Percentiles rank a stretch among this genome's conserved stretches.
Conservation (phyloP, 352 stramenopile species). For the Globisporangium recalcitrans region DNA sequence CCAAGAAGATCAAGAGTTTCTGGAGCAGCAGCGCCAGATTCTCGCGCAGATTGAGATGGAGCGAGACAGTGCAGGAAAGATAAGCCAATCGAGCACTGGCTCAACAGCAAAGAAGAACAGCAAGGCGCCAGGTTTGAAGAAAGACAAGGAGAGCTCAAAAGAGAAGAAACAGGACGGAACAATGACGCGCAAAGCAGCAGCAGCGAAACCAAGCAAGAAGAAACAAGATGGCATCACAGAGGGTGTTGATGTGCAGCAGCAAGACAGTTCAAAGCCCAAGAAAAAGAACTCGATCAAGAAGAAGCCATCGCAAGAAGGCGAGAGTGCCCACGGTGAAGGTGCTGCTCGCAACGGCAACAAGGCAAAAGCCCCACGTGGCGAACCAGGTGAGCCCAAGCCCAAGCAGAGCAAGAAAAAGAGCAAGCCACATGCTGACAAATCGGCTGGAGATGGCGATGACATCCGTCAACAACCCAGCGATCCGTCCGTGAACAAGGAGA, state of each 20-base stretch:
- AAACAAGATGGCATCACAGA: not conserved
- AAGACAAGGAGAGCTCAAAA: not conserved
- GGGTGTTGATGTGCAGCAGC: not conserved
- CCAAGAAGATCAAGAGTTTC: slow-evolving; percentile 54
- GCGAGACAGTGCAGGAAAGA: not conserved
- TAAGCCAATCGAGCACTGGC: not conserved
- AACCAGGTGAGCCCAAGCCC: not conserved
- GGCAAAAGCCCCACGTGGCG: not conserved
- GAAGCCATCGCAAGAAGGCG: not conserved
- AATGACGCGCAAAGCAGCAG: not conserved
- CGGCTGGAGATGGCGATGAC: not conserved
- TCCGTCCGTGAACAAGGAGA: not conserved
- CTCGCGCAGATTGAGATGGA: slow-evolving; percentile 46
- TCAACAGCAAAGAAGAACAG: not conserved
- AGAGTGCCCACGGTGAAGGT: not conserved
- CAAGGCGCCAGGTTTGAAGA: not conserved
- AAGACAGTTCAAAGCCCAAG: not conserved
- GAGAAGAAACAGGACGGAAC: not conserved
- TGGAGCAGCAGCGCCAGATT: slow-evolving; percentile 66
- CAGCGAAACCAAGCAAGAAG: not conserved
- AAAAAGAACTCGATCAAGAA: not conserved
- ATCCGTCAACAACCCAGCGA: not conserved
- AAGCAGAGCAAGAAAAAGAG: slow-evolving; percentile 7
- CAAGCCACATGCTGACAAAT: not conserved
- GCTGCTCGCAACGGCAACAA: not conserved